A percentile compares a stretch with the other conserved stretches of the same genome.
These are phyloP conservation scores for Thelonectria rubi DNA, from an alignment of 2,329 filamentous ascomycete species.

Conservation along the genomic window DNA sequence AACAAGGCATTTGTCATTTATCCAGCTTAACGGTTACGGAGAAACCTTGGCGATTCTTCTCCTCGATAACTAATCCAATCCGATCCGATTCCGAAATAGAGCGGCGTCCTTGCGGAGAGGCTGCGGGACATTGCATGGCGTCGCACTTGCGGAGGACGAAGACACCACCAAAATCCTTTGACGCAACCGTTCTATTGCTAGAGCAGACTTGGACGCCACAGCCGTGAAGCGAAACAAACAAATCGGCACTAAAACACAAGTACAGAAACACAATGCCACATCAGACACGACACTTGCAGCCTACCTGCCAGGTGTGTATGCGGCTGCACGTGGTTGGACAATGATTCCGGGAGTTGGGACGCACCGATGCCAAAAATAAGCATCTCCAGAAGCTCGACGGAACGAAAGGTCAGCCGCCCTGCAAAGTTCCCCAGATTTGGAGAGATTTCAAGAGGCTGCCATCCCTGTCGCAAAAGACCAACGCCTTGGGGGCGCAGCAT, in stretches of 20 bases:
- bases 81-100: background rate
- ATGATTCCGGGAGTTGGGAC: constrained; percentile 7
- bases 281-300: background rate
- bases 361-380: constrained; percentile 19
- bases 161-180: background rate
- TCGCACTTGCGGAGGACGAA: background rate
- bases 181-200: background rate
- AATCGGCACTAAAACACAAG: background rate
- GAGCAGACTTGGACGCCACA: background rate
- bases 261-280: background rate
- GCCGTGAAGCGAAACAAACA: background rate
- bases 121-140: background rate
- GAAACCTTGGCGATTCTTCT: background rate
- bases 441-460: constrained; percentile 1
- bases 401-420: constrained; percentile 14
- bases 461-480: background rate
- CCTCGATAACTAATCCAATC: background rate
- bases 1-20: background rate
- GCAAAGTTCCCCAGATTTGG: constrained; percentile 20
- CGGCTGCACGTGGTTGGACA: constrained; percentile 10
- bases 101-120: background rate
- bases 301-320: background rate
- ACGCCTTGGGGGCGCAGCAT: constrained; percentile 15
- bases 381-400: background rate
- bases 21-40: background rate